Evolutionary conservation across 1,139 yeast species (phyloP).

Genomic region (Kluyveromyces sp.): DNA sequence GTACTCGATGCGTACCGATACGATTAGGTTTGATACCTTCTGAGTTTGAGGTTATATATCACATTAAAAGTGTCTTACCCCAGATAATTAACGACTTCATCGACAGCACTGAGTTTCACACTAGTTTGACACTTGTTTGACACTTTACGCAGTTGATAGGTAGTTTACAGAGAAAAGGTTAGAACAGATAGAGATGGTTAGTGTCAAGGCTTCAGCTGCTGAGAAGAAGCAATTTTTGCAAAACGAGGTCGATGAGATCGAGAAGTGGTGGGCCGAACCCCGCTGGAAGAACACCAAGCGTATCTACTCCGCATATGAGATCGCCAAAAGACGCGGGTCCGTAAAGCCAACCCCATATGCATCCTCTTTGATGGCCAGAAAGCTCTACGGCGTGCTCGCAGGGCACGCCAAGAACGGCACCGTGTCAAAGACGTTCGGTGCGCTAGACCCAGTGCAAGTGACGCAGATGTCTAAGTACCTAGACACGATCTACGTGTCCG

Average conservation of each 20-base stretch:
- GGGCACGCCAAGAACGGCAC: slow-evolving; percentile 71
- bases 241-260: slow-evolving; percentile 55
- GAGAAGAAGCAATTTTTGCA: slow-evolving; percentile 24
- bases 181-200: too few species aligned
- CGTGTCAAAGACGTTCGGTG: slow-evolving; percentile 89
- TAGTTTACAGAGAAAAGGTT: too few species aligned
- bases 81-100: too few species aligned
- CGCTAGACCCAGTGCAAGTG: slow-evolving; percentile 92
- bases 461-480: slow-evolving; percentile 94
- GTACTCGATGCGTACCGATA: too few species aligned
- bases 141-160: too few species aligned
- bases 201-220: slow-evolving; percentile 31
- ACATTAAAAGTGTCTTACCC: too few species aligned
- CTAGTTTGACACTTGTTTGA: too few species aligned
- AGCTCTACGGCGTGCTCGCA: slow-evolving; percentile 60
- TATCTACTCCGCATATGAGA: slow-evolving; percentile 81
- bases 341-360: slow-evolving; percentile 58
- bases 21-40: too few species aligned
- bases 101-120: too few species aligned
- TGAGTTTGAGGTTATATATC: too few species aligned
- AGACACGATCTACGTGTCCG: slow-evolving; percentile 89
- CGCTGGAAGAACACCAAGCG: slow-evolving; percentile 89
- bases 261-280: slow-evolving; percentile 87
- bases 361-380: slow-evolving; percentile 76
- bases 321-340: slow-evolving; percentile 83